Evolutionary conservation across 208 protist species (phyloP).

Genomic region (Acanthamoeba castellanii): DNA sequence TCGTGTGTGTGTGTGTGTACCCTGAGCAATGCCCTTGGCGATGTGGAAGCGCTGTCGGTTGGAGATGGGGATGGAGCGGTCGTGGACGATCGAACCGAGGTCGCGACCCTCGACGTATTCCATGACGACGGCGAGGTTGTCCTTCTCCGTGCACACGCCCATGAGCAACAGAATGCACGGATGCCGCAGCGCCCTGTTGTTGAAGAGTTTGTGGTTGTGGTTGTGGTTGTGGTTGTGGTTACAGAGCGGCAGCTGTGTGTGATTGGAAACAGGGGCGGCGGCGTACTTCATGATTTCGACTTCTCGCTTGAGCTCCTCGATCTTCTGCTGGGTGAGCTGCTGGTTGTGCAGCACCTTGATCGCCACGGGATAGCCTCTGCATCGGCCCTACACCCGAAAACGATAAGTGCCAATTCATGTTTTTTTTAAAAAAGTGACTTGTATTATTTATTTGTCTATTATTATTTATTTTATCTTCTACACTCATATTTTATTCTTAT

Average conservation of each 20-base stretch:
- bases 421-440: not conserved
- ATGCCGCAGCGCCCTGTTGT: not conserved
- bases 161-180: slow-evolving; percentile 57
- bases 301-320: not conserved
- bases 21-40: slow-evolving; percentile 59
- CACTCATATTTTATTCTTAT: too few relatives aligned
- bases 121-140: slow-evolving; percentile 66
- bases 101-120: slow-evolving; percentile 58
- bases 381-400: not conserved
- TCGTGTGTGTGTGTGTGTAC: not conserved
- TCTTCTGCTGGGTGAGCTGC: slow-evolving; percentile 11
- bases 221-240: not conserved
- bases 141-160: slow-evolving; percentile 65
- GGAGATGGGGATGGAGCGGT: slow-evolving; percentile 8
- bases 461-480: too few relatives aligned
- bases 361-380: slow-evolving; percentile 7
- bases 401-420: not conserved
- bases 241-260: too few relatives aligned
- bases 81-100: slow-evolving; percentile 30
- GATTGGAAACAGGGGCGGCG: not conserved
- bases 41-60: slow-evolving; percentile 10
- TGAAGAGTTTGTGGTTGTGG: not conserved
- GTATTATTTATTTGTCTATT: not conserved
- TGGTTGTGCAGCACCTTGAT: slow-evolving; percentile 66
- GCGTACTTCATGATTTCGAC: slow-evolving; percentile 68